These are phyloP conservation scores for Zygnema circumcarinatum DNA, from an alignment of 139 green algal genomes.

Conservation along the genomic window DNA sequence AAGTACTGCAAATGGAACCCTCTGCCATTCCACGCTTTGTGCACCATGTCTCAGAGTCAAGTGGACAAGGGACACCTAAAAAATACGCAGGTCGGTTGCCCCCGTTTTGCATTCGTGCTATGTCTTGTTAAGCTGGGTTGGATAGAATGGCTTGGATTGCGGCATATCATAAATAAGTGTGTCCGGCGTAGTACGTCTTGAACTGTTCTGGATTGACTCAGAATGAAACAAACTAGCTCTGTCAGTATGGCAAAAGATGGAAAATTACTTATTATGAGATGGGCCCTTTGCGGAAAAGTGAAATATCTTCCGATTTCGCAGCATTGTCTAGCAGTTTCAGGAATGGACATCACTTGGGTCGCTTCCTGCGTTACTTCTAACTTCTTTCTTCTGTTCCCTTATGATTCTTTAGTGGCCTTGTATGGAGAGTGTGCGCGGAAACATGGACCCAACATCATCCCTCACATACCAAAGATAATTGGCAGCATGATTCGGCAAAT, in stretches of 20 bases:
- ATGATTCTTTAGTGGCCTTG: slow-evolving; percentile 4
- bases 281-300: background rate
- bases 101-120: background rate
- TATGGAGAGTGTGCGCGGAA: slow-evolving; percentile 21
- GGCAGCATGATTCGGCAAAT: background rate
- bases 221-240: too few relatives aligned
- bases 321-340: background rate
- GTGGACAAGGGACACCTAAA: background rate
- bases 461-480: slow-evolving; percentile 13
- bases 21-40: slow-evolving; percentile 17
- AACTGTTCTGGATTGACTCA: too few relatives aligned
- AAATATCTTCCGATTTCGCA: too few relatives aligned
- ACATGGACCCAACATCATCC: slow-evolving; percentile 25
- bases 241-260: too few relatives aligned
- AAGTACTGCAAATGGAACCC: slow-evolving; percentile 22
- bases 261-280: too few relatives aligned
- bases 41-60: slow-evolving; percentile 26
- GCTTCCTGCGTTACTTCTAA: background rate
- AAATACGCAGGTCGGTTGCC: background rate
- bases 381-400: background rate
- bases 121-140: background rate
- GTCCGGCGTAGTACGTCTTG: too few relatives aligned
- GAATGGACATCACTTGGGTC: background rate
- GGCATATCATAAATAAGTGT: too few relatives aligned
- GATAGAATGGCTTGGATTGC: too few relatives aligned